Conservation (phyloP, 441 rosid genomes). For the Erodium trifolium region DNA sequence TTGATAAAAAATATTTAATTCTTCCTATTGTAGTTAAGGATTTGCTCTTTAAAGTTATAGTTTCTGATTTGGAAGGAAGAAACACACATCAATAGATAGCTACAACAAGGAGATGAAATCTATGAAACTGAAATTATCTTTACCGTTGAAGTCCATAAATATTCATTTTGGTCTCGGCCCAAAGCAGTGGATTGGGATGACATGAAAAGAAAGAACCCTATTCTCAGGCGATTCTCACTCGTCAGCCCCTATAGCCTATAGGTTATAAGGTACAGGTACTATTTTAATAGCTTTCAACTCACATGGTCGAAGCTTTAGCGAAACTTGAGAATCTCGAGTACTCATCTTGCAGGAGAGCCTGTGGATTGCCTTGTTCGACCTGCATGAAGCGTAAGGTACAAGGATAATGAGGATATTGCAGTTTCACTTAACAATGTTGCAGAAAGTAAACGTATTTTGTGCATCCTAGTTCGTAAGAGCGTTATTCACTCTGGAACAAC, state of each 20-base stretch:
- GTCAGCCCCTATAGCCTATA: background rate
- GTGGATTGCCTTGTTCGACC: constrained; percentile 82
- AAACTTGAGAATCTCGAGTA: constrained; percentile 59
- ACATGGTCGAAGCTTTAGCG: constrained; percentile 68
- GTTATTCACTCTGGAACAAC: background rate
- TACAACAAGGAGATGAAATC: too few species aligned
- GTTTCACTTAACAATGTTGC: background rate
- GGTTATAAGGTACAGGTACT: background rate
- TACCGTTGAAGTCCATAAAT: too few species aligned
- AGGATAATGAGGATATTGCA: too few species aligned
- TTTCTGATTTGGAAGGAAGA: too few species aligned
- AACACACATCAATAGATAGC: too few species aligned
- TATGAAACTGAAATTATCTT: too few species aligned
- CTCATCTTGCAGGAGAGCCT: constrained; percentile 47
- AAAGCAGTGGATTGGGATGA: too few species aligned
- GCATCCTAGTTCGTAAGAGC: too few species aligned
- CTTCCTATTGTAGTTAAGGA: too few species aligned
- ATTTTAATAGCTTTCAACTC: constrained; percentile 6
- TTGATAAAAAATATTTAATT: too few species aligned
- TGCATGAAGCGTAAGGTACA: constrained; percentile 12
- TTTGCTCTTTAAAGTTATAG: too few species aligned
- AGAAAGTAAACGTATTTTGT: background rate
- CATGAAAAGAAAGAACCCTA: background rate
- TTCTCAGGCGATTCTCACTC: background rate
- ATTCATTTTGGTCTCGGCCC: too few species aligned